Evolutionary conservation across 805 yeast species (phyloP).

Genomic region (Nakazawaea siamensis): DNA sequence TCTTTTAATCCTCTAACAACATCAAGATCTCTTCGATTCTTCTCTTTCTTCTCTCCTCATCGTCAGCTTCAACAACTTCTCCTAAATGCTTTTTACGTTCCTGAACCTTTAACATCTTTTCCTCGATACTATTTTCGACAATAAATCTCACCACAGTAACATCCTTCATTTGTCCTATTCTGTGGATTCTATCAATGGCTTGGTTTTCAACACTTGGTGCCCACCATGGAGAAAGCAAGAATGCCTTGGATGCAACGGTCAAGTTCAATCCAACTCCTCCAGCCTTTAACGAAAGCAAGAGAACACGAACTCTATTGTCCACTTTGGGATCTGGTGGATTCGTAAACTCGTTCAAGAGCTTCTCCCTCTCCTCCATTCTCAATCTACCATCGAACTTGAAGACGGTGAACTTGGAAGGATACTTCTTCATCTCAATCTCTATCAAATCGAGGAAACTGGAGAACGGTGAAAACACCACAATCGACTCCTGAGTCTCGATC

Average conservation of each 20-base stretch:
- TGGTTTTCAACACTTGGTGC: constrained; percentile 86
- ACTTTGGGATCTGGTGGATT: constrained; percentile 15
- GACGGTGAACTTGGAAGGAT: constrained; percentile 39
- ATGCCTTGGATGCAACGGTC: constrained; percentile 78
- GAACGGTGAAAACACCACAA: constrained; percentile 88
- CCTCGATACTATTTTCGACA: constrained; percentile 77
- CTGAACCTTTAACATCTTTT: constrained; percentile 80
- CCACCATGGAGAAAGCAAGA: constrained; percentile 98
- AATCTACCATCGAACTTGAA: constrained; percentile 81
- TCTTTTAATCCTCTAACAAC: constrained; percentile 40
- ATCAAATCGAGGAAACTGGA: constrained; percentile 74
- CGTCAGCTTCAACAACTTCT: constrained; percentile 70
- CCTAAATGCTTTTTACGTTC: constrained; percentile 76
- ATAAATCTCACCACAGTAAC: constrained; percentile 78
- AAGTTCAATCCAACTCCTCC: constrained; percentile 92
- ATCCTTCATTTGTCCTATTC: constrained; percentile 73
- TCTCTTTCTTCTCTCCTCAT: constrained; percentile 63
- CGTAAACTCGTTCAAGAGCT: constrained; percentile 50
- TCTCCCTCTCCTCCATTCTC: constrained; percentile 54
- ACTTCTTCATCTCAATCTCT: constrained; percentile 44
- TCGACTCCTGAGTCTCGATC: constrained; percentile 57
- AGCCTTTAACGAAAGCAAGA: constrained; percentile 75
- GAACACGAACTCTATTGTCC: constrained; percentile 28
- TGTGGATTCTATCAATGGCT: constrained; percentile 84
- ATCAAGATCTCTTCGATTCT: constrained; percentile 67